Evolutionary conservation across 2,329 filamentous ascomycete species (phyloP).

Genomic region (Chalara sp.): DNA sequence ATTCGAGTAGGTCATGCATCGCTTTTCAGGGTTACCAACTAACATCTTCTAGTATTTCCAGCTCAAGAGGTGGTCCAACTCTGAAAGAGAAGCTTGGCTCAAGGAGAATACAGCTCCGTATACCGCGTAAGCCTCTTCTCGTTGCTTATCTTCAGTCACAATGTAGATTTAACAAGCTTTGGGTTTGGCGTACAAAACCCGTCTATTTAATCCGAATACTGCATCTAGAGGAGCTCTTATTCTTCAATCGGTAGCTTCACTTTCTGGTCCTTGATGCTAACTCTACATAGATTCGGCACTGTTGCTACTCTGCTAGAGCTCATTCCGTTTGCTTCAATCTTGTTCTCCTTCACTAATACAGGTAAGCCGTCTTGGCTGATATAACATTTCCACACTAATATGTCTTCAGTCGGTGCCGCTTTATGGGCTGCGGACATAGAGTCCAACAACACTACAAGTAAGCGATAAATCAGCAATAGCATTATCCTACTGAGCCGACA

Average conservation of each 20-base stretch:
- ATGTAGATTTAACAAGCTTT: too few species aligned
- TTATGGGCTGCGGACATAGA: slow-evolving; percentile 92
- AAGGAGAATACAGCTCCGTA: slow-evolving; percentile 67
- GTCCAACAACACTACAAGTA: slow-evolving; percentile 21
- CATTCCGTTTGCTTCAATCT: slow-evolving; percentile 72
- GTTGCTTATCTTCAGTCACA: too few species aligned
- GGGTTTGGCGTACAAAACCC: too few species aligned
- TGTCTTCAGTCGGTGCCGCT: slow-evolving; percentile 66
- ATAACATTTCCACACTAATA: too few species aligned
- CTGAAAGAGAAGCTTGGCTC: slow-evolving; percentile 62
- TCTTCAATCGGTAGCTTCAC: too few species aligned
- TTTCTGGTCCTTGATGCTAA: too few species aligned
- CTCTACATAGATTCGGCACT: slow-evolving; percentile 56
- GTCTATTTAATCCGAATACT: too few species aligned
- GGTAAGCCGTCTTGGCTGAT: slow-evolving; percentile 33
- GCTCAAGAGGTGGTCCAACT: slow-evolving; percentile 72
- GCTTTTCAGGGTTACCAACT: neutral
- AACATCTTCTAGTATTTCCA: slow-evolving; percentile 66
- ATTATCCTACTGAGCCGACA: neutral
- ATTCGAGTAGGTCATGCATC: slow-evolving; percentile 38
- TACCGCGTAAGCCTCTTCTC: slow-evolving; percentile 56
- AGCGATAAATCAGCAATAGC: slow-evolving; percentile 12
- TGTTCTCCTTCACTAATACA: slow-evolving; percentile 86
- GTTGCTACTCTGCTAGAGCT: slow-evolving; percentile 78
- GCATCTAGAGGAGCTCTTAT: too few species aligned